Percentiles rank a stretch among this genome's conserved stretches.
Evolutionary conservation across 208 protist species (phyloP).

Genomic region (Zelonia costaricensis): DNA sequence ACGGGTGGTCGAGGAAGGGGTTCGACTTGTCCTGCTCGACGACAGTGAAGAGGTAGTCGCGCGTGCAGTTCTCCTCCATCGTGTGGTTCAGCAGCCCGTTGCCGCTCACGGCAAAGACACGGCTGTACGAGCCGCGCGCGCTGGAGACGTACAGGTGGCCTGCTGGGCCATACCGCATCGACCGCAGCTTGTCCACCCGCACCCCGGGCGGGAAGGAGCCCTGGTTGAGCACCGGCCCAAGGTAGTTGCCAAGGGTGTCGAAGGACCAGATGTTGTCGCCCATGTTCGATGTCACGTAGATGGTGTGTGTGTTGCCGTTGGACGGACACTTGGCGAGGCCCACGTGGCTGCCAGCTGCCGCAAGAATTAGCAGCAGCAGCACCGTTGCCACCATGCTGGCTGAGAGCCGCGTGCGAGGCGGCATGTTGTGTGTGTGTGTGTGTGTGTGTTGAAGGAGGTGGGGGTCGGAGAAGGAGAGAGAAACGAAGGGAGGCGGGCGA

Average conservation of each 20-base stretch:
- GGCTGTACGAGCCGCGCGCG: conserved; percentile 78
- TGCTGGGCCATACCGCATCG: conserved; percentile 80
- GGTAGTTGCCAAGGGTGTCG: conserved; percentile 74
- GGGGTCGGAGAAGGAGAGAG: background rate
- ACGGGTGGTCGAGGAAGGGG: conserved; percentile 88
- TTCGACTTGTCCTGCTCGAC: conserved; percentile 51
- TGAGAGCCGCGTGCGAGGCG: background rate
- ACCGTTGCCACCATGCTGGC: conserved; percentile 7
- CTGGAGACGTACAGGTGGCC: conserved; percentile 86
- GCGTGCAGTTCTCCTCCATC: conserved; percentile 64
- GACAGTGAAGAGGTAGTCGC: conserved; percentile 85
- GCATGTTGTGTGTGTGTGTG: conserved; percentile 1
- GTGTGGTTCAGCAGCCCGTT: conserved; percentile 87
- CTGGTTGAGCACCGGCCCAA: conserved; percentile 77
- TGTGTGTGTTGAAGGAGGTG: background rate
- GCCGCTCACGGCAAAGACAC: conserved; percentile 86
- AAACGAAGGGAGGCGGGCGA: too few species aligned
- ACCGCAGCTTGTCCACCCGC: conserved; percentile 77
- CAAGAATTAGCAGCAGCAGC: conserved; percentile 22
- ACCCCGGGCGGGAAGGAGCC: conserved; percentile 63
- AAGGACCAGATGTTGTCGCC: conserved; percentile 90
- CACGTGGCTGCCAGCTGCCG: conserved; percentile 6
- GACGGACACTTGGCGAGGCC: conserved; percentile 61
- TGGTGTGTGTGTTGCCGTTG: conserved; percentile 86
- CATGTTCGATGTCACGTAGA: conserved; percentile 90